Base-by-base conservation (phyloP, 83 land plant genomes). In the Diphasiastrum complanatum region DNA sequence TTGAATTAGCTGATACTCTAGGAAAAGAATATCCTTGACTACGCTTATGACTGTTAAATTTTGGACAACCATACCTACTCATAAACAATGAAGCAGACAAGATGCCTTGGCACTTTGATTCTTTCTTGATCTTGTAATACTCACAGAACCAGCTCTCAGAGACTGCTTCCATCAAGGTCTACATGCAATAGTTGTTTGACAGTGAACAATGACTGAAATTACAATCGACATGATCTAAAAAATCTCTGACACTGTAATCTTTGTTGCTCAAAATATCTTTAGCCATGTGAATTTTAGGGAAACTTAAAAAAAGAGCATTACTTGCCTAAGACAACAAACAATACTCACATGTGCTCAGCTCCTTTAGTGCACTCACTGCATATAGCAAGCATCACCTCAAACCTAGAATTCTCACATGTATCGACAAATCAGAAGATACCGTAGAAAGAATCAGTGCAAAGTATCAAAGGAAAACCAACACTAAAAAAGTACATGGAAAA, bases 91-190 rank as follows among this genome's bases (percentile, higher is more conserved):
- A 72, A 56, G 33, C 55, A 57, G n/a, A n/a, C n/a, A n/a, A n/a
- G n/a, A n/a, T n/a, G n/a, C 63, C 73, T 25, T 76, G 49, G 14
- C 67, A 69, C 36, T 68, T 72, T 60, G 53, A 22, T 47, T 67
- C 63, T 46, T 81, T 74, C 30, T 68, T 51, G 2, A 63, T 16
- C 65, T 68, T 78, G 68, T 95, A 91, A 51, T 71, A 79, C 68
- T 91, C 97, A 65, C 97, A 91, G n/a, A 80, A 55, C 97, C 97
- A 91, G 19, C 82, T 84, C 67, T 84, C 85, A 33, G 97, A 95
- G 53, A 91, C 70, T 51, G 79, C 67, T 23, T 66, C 76, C 65
- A 82, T 33, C 74, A 67, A 80, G 53, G 64, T 65, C 57, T 66
- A 69, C 95, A 87, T 91, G 74, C 87, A 87, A 45, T 91, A 87